Percentiles rank a stretch among this genome's conserved stretches.
These are phyloP conservation scores for Aspergillus nidulans DNA, from an alignment of 495 filamentous ascomycete species.

Conservation along the genomic window DNA sequence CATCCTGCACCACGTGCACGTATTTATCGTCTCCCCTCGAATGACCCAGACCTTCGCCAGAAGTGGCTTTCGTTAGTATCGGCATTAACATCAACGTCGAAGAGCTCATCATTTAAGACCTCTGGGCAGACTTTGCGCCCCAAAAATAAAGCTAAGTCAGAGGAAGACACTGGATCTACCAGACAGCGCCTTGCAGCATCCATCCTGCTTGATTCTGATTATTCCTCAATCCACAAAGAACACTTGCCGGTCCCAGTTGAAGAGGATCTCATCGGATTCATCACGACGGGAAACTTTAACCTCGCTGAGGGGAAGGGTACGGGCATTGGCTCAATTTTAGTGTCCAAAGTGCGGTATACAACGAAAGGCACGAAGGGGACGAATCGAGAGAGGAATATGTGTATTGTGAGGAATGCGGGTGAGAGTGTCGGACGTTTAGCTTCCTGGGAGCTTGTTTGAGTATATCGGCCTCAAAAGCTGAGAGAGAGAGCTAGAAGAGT, in stretches of 20 bases:
- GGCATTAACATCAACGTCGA: no score
- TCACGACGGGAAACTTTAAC: slow-evolving; percentile 82
- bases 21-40: slow-evolving; percentile 65
- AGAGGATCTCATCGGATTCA: slow-evolving; percentile 82
- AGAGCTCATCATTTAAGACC: slow-evolving; percentile 2
- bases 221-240: slow-evolving; percentile 36
- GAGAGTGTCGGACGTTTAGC: slow-evolving; percentile 72
- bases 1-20: slow-evolving; percentile 58
- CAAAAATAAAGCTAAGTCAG: slow-evolving; percentile 6
- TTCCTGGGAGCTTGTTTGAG: slow-evolving; percentile 64
- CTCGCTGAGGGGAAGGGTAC: slow-evolving; percentile 71
- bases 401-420: slow-evolving; percentile 78
- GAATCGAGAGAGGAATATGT: slow-evolving; percentile 46
- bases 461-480: no score
- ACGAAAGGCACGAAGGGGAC: neutral
- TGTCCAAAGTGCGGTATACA: slow-evolving; percentile 47
- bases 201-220: slow-evolving; percentile 37
- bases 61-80: slow-evolving; percentile 52
- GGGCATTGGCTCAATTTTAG: slow-evolving; percentile 67
- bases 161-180: slow-evolving; percentile 25
- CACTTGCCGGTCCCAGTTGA: slow-evolving; percentile 67
- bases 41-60: slow-evolving; percentile 39
- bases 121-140: slow-evolving; percentile 13
- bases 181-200: slow-evolving; percentile 52
- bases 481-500: neutral